These are phyloP conservation scores for Rhodamnia argentea DNA, from an alignment of 345 rosid genomes.

Conservation along the genomic window DNA sequence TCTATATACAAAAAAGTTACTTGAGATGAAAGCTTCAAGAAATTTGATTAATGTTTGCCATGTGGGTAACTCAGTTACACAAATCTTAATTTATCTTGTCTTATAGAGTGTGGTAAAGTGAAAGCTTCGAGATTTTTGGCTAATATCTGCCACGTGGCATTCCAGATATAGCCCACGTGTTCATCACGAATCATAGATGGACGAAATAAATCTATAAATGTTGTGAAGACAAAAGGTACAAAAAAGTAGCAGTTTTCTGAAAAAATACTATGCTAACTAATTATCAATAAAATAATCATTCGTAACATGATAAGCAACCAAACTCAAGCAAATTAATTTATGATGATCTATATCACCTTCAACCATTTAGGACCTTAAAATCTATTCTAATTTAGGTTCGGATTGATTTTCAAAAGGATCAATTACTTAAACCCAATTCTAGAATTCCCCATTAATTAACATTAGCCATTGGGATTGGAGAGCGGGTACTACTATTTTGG, in stretches of 20 bases:
- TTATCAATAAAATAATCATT: neutral
- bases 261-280: neutral
- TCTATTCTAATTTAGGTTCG: neutral
- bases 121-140: neutral
- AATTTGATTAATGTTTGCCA: neutral
- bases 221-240: neutral
- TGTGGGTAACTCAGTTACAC: neutral
- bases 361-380: neutral
- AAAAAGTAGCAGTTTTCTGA: neutral
- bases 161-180: neutral
- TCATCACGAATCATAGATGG: neutral
- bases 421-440: too few relatives aligned
- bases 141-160: neutral
- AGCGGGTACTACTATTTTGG: too few relatives aligned
- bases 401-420: neutral
- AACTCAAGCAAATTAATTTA: neutral
- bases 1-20: neutral
- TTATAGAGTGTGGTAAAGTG: neutral
- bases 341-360: neutral
- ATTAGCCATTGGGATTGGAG: too few relatives aligned
- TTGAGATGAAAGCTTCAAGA: neutral
- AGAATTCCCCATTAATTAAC: neutral
- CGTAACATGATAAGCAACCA: neutral
- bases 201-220: neutral
- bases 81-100: neutral